Percentiles rank a stretch among this genome's conserved stretches.
These are phyloP conservation scores for Delonix regia DNA, from an alignment of 306 rosid genomes.

Conservation along the genomic window DNA sequence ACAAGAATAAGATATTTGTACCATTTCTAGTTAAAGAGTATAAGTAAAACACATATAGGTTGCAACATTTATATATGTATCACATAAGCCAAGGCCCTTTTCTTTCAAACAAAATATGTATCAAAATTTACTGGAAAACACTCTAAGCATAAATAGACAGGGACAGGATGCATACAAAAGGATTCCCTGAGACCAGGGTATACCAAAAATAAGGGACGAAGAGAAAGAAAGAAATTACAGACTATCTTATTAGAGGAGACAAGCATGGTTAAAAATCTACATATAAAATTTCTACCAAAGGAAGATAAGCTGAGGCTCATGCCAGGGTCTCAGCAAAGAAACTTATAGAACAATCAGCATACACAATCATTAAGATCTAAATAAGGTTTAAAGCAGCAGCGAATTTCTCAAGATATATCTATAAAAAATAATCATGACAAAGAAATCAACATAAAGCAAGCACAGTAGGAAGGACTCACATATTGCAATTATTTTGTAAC, in stretches of 20 bases:
- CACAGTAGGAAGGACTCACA: slow-evolving; percentile 53
- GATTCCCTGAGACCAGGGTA: background rate
- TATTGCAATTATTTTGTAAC: slow-evolving; percentile 92
- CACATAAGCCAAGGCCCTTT: background rate
- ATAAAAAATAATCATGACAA: slow-evolving; percentile 1
- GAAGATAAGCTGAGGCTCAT: slow-evolving; percentile 15
- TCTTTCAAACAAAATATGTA: background rate
- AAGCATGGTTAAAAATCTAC: background rate
- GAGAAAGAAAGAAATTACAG: background rate
- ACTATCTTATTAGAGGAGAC: background rate
- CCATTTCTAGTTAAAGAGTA: background rate
- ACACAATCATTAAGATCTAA: background rate
- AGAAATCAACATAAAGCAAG: background rate
- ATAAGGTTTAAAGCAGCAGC: background rate
- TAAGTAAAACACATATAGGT: background rate
- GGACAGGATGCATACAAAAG: background rate
- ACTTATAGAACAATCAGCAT: slow-evolving; percentile 11
- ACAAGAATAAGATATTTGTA: background rate
- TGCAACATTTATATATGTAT: slow-evolving; percentile 17
- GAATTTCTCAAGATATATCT: background rate
- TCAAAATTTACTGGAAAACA: background rate
- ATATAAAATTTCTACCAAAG: background rate
- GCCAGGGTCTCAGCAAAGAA: background rate
- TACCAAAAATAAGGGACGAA: background rate
- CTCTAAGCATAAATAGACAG: background rate